Percentiles rank a stretch among this genome's conserved stretches.
These are phyloP conservation scores for Orbilia blumenaviensis DNA, from an alignment of 2,329 filamentous ascomycete genomes.

Conservation along the genomic window DNA sequence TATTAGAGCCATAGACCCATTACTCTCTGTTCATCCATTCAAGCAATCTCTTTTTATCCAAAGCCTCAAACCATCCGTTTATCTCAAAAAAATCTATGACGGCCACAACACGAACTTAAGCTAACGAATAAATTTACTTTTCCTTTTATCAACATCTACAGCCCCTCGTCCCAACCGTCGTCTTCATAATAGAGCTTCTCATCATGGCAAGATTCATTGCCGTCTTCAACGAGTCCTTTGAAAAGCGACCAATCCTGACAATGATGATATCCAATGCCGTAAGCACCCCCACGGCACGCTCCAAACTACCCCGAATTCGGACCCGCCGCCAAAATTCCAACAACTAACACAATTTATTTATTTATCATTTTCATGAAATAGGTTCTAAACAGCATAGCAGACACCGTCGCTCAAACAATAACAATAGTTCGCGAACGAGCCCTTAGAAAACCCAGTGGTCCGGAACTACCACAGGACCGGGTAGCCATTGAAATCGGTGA, in stretches of 20 bases:
- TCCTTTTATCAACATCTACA: conserved; percentile 62
- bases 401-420: conserved; percentile 93
- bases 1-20: neutral
- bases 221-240: conserved; percentile 94
- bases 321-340: conserved; percentile 38
- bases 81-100: neutral
- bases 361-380: conserved; percentile 59
- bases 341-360: conserved; percentile 10
- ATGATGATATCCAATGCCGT: conserved; percentile 99
- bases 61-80: neutral
- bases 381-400: conserved; percentile 91
- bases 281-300: conserved; percentile 61
- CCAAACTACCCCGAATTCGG: conserved; percentile 2
- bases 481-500: conserved; percentile 89
- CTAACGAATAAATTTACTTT: conserved; percentile 56
- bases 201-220: conserved; percentile 82
- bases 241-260: conserved; percentile 91
- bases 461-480: conserved; percentile 72
- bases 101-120: conserved; percentile 39
- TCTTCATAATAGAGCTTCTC: conserved; percentile 88
- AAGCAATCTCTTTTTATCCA: neutral
- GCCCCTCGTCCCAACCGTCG: conserved; percentile 85
- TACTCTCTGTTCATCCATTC: neutral
- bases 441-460: conserved; percentile 70
- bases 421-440: conserved; percentile 79